Conservation (phyloP, 495 filamentous ascomycete genomes). For the Hypoxylon subgilvum region DNA sequence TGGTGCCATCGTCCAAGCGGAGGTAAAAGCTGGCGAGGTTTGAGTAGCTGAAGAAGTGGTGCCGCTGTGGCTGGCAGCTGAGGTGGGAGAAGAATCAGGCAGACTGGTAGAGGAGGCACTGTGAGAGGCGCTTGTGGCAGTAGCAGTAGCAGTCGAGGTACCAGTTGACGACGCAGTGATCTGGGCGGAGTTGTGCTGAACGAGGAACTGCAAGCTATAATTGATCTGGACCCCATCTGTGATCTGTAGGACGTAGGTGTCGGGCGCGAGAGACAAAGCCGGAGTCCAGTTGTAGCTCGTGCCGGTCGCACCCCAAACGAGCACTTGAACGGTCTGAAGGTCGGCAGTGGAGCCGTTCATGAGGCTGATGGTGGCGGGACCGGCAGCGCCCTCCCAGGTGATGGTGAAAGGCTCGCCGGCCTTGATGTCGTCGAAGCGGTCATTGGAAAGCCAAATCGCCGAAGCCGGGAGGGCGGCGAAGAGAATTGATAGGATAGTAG, state of each 20-base stretch:
- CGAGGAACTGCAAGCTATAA: slow-evolving; percentile 49
- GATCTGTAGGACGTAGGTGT: slow-evolving; percentile 54
- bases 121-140: slow-evolving; percentile 36
- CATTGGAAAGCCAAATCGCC: slow-evolving; percentile 51
- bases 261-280: slow-evolving; percentile 43
- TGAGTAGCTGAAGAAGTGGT: slow-evolving; percentile 34
- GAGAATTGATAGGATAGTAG: slow-evolving; percentile 41
- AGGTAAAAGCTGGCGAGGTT: slow-evolving; percentile 18
- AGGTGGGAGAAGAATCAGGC: slow-evolving; percentile 25
- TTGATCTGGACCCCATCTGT: slow-evolving; percentile 44
- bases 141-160: slow-evolving; percentile 27
- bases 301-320: slow-evolving; percentile 44
- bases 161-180: slow-evolving; percentile 27
- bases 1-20: slow-evolving; percentile 36
- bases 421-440: slow-evolving; percentile 40
- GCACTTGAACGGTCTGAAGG: slow-evolving; percentile 44
- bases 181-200: slow-evolving; percentile 35
- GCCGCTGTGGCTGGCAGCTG: slow-evolving; percentile 28
- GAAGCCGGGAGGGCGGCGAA: slow-evolving; percentile 48
- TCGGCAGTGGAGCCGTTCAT: slow-evolving; percentile 42
- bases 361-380: slow-evolving; percentile 49
- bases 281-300: slow-evolving; percentile 45
- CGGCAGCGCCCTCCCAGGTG: slow-evolving; percentile 47
- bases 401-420: slow-evolving; percentile 51
- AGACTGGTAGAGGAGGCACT: slow-evolving; percentile 32